Evolutionary conservation across 129 eudicot genomes (phyloP), one percentile per base, ranked within the genome.

Genomic region (Escallonia herrerae): DNA sequence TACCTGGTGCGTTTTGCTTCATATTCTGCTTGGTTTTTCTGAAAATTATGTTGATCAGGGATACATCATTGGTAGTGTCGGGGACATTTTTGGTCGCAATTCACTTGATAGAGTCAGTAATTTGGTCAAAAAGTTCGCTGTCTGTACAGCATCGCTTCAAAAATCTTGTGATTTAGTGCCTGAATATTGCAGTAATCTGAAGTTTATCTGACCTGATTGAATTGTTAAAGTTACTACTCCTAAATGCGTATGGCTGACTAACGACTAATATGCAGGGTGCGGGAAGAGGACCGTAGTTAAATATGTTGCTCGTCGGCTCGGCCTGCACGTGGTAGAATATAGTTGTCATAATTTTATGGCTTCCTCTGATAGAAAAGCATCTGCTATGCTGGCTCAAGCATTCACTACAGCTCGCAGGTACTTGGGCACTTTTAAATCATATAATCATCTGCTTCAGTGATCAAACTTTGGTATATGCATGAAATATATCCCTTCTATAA

Each of bases 221-320:
- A 44, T 43, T 10, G 57, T 38, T 5, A 38, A 55, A 56, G 11
- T 56, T 57, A 40, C 46, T n/a, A 15, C 50, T 55, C 12, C 40
- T 52, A 15, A 66, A 65, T 57, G 48, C 6, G 46, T 54, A 46
- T 44, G 39, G 61, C 65, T 48, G 56, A 64, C 63, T 49, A 57
- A 33, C 48, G 9, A 40, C 55, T 10, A 60, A 64, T 61, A 14
- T 76, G 57, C 79, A 90, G 97, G 97, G 46, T 85, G 83, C 68
- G 97, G 97, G 40, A 91, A 87, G 76, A 83, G 95, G 77, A 91
- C 95, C 67, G 97, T 85, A 59, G 90, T 87, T 55, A 87, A 79
- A 71, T 80, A 85, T 71, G 80, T 91, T 77, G 97, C 97, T 77
- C 70, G 67, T 54, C 87, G 79, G 47, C 67, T 91, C 63, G 97